Evolutionary conservation across 352 stramenopile species (phyloP).

Genomic region (Phytophthora europaea): DNA sequence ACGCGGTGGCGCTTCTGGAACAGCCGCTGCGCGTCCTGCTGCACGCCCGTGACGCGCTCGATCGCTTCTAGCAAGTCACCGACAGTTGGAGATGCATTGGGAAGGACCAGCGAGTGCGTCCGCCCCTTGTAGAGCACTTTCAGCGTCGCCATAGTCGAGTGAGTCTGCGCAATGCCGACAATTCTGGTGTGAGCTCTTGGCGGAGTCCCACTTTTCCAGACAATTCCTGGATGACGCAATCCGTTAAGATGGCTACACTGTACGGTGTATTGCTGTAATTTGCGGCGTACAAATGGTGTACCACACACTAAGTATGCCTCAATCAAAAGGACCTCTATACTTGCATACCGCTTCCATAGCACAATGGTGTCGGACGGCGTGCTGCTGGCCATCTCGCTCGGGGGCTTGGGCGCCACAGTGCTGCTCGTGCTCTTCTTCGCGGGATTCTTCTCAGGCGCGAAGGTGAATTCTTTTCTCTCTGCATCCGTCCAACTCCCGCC

Average conservation of each 20-base stretch:
- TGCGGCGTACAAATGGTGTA: neutral
- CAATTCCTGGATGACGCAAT: neutral
- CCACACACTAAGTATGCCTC: neutral
- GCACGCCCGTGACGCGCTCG: slow-evolving; percentile 33
- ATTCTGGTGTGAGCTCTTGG: slow-evolving; percentile 32
- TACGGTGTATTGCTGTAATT: too few relatives aligned
- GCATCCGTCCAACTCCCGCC: neutral
- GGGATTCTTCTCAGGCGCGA: slow-evolving; percentile 62
- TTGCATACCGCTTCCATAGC: neutral
- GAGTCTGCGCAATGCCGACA: slow-evolving; percentile 5
- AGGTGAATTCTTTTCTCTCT: slow-evolving; percentile 31
- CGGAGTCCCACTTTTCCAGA: neutral
- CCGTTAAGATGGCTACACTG: neutral
- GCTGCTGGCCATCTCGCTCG: slow-evolving; percentile 63
- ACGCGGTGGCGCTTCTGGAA: slow-evolving; percentile 69
- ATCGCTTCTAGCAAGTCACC: slow-evolving; percentile 53
- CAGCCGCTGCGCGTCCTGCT: slow-evolving; percentile 59
- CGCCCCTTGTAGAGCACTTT: slow-evolving; percentile 61
- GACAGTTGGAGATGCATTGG: slow-evolving; percentile 36
- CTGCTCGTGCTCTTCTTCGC: slow-evolving; percentile 69
- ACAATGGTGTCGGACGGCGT: slow-evolving; percentile 65
- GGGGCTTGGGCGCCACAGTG: slow-evolving; percentile 61
- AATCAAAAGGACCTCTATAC: neutral
- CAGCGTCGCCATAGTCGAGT: slow-evolving; percentile 40
- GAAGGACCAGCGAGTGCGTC: slow-evolving; percentile 39